These are phyloP conservation scores for Phytomonas serpens DNA, from an alignment of 208 protist genomes.

Conservation along the genomic window DNA sequence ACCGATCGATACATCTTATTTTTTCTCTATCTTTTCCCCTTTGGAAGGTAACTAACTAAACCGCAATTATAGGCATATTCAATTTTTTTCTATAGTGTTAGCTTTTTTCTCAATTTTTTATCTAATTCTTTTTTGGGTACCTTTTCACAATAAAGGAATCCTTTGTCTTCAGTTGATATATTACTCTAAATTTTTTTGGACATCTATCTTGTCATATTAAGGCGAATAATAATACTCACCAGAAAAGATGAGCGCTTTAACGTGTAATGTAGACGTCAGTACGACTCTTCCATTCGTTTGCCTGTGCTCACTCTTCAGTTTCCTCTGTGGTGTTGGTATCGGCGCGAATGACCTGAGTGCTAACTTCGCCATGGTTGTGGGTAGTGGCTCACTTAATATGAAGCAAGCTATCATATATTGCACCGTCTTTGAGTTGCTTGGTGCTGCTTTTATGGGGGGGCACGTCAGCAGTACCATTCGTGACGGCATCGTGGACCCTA, in stretches of 20 bases:
- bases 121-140: not conserved
- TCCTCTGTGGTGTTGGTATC: conserved; percentile 79
- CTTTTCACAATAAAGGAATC: conserved; percentile 2
- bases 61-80: not conserved
- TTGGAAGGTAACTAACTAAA: not conserved
- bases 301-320: conserved; percentile 62
- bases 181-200: conserved; percentile 4
- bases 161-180: conserved; percentile 3
- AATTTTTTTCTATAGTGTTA: conserved; percentile 17
- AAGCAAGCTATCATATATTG: conserved; percentile 70
- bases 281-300: conserved; percentile 70
- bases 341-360: conserved; percentile 76
- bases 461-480: conserved; percentile 71
- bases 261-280: conserved; percentile 50
- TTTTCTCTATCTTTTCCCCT: conserved; percentile 11
- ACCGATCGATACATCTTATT: conserved; percentile 7
- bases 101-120: conserved; percentile 7
- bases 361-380: conserved; percentile 85
- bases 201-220: conserved; percentile 3
- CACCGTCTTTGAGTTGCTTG: conserved; percentile 74
- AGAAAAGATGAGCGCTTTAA: conserved; percentile 7
- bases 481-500: conserved; percentile 56
- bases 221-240: not conserved
- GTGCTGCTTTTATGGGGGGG: conserved; percentile 77
- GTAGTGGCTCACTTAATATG: conserved; percentile 79